These are phyloP conservation scores for Microstroma glucosiphilum DNA, from an alignment of 1,284 basidiomycete species.

Conservation along the genomic window DNA sequence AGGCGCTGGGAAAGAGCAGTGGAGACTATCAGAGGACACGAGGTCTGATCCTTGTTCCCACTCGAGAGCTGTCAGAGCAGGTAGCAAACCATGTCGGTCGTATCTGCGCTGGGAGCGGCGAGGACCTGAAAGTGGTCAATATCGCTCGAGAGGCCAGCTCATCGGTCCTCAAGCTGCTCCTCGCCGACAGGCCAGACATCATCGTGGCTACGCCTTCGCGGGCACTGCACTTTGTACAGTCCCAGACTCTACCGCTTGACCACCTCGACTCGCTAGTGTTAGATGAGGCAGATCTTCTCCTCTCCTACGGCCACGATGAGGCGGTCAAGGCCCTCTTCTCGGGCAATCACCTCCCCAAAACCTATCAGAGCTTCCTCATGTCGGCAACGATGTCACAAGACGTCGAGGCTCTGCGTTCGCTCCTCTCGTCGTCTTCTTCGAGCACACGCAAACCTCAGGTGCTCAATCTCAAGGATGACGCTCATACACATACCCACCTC, in stretches of 20 bases:
- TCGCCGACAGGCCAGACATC: slow-evolving; percentile 88
- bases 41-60: slow-evolving; percentile 84
- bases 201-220: slow-evolving; percentile 86
- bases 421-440: slow-evolving; percentile 54
- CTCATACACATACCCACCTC: slow-evolving; percentile 22
- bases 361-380: slow-evolving; percentile 93
- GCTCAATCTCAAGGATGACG: slow-evolving; percentile 20
- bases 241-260: slow-evolving; percentile 57
- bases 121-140: slow-evolving; percentile 66
- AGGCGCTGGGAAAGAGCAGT: slow-evolving; percentile 49
- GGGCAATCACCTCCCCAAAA: slow-evolving; percentile 66
- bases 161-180: slow-evolving; percentile 71
- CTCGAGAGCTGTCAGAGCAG: slow-evolving; percentile 86
- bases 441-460: neutral
- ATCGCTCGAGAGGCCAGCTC: slow-evolving; percentile 60
- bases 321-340: slow-evolving; percentile 79
- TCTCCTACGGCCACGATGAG: slow-evolving; percentile 91
- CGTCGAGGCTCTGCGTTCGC: slow-evolving; percentile 80
- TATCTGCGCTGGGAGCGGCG: slow-evolving; percentile 68
- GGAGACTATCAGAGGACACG: slow-evolving; percentile 62
- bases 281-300: slow-evolving; percentile 94
- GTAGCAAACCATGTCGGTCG: slow-evolving; percentile 67
- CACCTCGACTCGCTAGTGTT: slow-evolving; percentile 79
- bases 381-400: slow-evolving; percentile 97
- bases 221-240: slow-evolving; percentile 69